Percentiles rank a stretch among this genome's conserved stretches.
Evolutionary conservation across 768 basidiomycete species (phyloP).

Genomic region (Clitopilus passeckerianus): DNA sequence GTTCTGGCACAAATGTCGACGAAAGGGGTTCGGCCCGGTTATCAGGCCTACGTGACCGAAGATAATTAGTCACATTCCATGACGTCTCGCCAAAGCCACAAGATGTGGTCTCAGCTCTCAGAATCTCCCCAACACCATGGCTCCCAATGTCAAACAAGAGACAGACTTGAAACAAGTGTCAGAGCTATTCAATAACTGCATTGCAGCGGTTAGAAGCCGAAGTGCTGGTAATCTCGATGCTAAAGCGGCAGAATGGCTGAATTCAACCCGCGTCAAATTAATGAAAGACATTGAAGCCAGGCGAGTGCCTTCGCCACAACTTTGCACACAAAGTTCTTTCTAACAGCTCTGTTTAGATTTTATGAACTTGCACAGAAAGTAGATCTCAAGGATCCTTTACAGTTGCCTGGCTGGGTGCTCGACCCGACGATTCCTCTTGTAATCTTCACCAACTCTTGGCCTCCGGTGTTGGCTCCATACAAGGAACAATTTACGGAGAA

Average conservation of each 20-base stretch:
- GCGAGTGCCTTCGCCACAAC: neutral
- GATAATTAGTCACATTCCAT: neutral
- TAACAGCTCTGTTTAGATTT: neutral
- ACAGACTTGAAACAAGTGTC: slow-evolving; percentile 5
- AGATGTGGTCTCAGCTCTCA: neutral
- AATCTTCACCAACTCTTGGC: neutral
- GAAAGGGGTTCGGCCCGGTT: neutral
- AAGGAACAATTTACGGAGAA: neutral
- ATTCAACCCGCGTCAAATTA: neutral
- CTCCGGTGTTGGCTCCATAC: neutral
- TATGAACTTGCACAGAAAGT: neutral
- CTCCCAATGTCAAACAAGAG: neutral
- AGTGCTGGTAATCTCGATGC: neutral
- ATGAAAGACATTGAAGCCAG: slow-evolving; percentile 1
- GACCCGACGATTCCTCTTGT: neutral
- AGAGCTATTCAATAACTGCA: slow-evolving; percentile 7
- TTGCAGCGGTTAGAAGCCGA: slow-evolving; percentile 1
- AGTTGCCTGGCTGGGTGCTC: neutral
- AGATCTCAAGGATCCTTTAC: neutral
- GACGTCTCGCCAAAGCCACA: neutral
- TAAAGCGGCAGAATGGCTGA: slow-evolving; percentile 5
- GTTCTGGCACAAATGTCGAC: neutral
- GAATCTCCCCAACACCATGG: neutral
- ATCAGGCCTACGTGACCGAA: neutral
- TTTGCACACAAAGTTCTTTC: too few relatives aligned